Evolutionary conservation across 768 basidiomycete species (phyloP).

Genomic region (Agrocybe chaxingu): DNA sequence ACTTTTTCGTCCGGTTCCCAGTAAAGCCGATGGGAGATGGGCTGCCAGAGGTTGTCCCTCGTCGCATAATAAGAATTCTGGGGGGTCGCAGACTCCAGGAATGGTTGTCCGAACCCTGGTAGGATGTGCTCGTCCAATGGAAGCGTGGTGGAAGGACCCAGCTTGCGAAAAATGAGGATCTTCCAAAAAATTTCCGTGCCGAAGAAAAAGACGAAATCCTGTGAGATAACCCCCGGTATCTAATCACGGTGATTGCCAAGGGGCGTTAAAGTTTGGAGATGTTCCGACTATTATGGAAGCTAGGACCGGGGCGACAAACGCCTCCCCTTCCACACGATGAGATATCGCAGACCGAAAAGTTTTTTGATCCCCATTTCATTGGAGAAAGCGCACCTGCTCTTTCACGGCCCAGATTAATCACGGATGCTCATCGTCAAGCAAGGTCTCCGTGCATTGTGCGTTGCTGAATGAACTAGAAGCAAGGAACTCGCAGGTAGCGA

Average conservation of each 20-base stretch:
- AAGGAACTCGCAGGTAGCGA: too few relatives aligned
- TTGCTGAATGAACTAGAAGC: too few relatives aligned
- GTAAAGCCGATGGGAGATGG: too few relatives aligned
- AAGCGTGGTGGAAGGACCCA: neutral
- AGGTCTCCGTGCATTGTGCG: too few relatives aligned
- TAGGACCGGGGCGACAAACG: constrained; percentile 5
- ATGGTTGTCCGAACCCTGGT: neutral
- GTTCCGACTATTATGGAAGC: constrained; percentile 7
- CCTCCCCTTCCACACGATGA: constrained; percentile 17
- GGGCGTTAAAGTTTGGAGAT: neutral
- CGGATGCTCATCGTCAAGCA: too few relatives aligned
- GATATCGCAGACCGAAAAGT: constrained; percentile 8
- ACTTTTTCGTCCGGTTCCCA: too few relatives aligned
- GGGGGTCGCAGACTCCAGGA: too few relatives aligned
- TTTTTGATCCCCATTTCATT: constrained; percentile 16
- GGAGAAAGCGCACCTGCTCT: too few relatives aligned
- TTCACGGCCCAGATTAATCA: too few relatives aligned
- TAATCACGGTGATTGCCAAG: constrained; percentile 24
- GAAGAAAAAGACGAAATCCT: constrained; percentile 1
- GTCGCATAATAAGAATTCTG: too few relatives aligned
- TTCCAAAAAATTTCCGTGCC: neutral
- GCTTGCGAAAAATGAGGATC: too few relatives aligned
- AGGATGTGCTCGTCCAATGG: neutral
- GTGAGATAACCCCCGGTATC: constrained; percentile 14
- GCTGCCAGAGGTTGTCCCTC: too few relatives aligned